Evolutionary conservation across 2,329 filamentous ascomycete genomes (phyloP).

Genomic region (Periconia digitata): DNA sequence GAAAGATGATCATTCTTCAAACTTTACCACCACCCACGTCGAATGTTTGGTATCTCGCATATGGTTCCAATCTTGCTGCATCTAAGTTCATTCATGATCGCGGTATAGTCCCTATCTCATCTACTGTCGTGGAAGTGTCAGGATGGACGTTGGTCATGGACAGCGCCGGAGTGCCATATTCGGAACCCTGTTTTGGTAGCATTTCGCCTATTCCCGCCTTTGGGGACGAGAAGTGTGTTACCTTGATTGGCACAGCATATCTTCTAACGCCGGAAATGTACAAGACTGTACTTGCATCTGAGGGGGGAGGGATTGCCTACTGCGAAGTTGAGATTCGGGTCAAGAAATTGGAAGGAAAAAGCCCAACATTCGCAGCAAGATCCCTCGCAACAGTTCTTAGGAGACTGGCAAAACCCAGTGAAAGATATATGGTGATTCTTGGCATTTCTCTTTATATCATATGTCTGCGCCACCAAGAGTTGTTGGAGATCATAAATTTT

Average conservation of each 20-base stretch:
- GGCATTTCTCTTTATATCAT: background rate
- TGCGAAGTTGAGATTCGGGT: background rate
- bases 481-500: background rate
- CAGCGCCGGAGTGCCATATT: conserved; percentile 19
- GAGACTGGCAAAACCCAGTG: conserved; percentile 4
- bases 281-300: conserved; percentile 15
- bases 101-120: conserved; percentile 13
- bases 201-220: too few relatives aligned
- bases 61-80: conserved; percentile 23
- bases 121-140: conserved; percentile 7
- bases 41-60: conserved; percentile 23
- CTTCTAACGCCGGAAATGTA: conserved; percentile 17
- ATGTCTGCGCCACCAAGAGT: background rate
- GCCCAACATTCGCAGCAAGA: background rate
- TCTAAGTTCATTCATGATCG: conserved; percentile 17
- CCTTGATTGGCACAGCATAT: conserved; percentile 17
- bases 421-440: conserved; percentile 12
- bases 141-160: conserved; percentile 13
- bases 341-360: background rate
- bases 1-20: too few relatives aligned
- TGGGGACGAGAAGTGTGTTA: background rate
- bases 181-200: conserved; percentile 16
- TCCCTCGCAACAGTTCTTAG: conserved; percentile 1
- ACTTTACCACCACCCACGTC: too few relatives aligned
- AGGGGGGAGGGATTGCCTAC: conserved; percentile 17